Evolutionary conservation across 495 filamentous ascomycete species (phyloP).

Genomic region (Parathielavia hyrcaniae): DNA sequence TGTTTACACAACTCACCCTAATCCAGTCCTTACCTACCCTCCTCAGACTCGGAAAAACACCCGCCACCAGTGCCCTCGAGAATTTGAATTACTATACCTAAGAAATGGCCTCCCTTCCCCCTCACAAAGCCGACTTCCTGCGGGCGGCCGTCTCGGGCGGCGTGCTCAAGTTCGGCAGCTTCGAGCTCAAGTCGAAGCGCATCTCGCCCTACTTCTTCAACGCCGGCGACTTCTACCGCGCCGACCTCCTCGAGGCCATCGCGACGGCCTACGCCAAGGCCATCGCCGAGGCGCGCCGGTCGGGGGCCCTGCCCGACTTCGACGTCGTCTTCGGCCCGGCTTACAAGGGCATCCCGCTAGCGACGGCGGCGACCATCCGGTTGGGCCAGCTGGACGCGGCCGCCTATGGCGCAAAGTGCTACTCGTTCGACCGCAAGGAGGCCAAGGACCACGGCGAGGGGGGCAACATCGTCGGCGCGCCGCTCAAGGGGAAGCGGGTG

Average conservation of each 20-base stretch:
- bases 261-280: slow-evolving; percentile 73
- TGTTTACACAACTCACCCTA: slow-evolving; percentile 1
- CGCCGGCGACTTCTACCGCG: slow-evolving; percentile 76
- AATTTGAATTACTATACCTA: not conserved
- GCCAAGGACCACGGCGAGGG: slow-evolving; percentile 91
- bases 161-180: slow-evolving; percentile 83
- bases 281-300: slow-evolving; percentile 43
- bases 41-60: not conserved
- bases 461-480: slow-evolving; percentile 81
- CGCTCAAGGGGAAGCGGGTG: slow-evolving; percentile 73
- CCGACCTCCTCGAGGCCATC: slow-evolving; percentile 64
- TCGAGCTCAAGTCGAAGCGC: slow-evolving; percentile 84
- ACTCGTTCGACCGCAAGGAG: slow-evolving; percentile 93
- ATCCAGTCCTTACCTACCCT: not conserved
- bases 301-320: slow-evolving; percentile 46
- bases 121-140: slow-evolving; percentile 62
- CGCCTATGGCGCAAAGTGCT: slow-evolving; percentile 54
- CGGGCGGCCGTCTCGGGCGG: slow-evolving; percentile 61
- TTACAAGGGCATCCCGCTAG: slow-evolving; percentile 92
- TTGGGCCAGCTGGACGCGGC: slow-evolving; percentile 56
- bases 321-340: slow-evolving; percentile 79
- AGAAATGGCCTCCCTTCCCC: slow-evolving; percentile 35
- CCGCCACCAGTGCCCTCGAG: not conserved
- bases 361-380: slow-evolving; percentile 62
- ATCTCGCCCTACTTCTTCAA: slow-evolving; percentile 99